Conservation (phyloP, 140 eudicot genomes). For the Bidens hawaiensis region DNA sequence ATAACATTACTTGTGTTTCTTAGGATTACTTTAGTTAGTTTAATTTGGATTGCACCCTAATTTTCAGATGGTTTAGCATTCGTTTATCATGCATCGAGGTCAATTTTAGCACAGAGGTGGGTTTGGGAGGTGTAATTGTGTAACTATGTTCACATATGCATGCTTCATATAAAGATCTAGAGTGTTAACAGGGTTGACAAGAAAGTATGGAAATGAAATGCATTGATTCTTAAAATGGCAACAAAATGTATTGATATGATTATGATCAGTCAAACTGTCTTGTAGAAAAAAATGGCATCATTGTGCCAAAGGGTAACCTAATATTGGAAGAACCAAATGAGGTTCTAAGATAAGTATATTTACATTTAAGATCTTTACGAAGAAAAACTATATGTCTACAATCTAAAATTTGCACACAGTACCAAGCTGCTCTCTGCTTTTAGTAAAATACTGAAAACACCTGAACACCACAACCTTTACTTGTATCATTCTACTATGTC, state of each 20-base stretch:
- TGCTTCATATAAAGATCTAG: neutral
- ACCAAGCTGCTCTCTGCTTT: neutral
- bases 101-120: neutral
- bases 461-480: conserved; percentile 3
- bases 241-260: neutral
- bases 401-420: neutral
- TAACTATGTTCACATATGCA: neutral
- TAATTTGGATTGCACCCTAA: neutral
- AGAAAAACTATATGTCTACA: neutral
- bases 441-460: neutral
- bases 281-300: neutral
- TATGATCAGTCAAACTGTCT: conserved; percentile 7
- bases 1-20: neutral
- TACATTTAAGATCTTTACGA: neutral
- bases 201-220: neutral
- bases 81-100: neutral
- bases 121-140: neutral
- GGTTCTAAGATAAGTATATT: neutral
- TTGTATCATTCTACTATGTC: neutral
- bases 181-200: neutral
- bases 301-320: neutral
- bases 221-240: neutral
- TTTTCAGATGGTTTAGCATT: neutral
- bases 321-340: neutral
- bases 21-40: neutral